These are phyloP conservation scores for Camelina neglecta DNA, from an alignment of 345 rosid species.

Conservation along the genomic window DNA sequence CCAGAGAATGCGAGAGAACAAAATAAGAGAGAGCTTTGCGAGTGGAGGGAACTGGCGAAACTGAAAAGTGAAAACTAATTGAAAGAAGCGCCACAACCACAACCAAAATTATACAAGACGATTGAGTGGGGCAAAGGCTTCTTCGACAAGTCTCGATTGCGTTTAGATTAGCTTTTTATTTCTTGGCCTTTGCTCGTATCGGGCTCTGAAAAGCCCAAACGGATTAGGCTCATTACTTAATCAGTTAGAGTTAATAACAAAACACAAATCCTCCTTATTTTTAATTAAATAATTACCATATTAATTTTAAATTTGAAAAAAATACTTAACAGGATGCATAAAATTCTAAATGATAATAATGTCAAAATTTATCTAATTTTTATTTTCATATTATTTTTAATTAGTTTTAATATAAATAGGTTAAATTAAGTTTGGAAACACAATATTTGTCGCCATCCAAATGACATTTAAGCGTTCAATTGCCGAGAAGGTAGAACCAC, in stretches of 20 bases:
- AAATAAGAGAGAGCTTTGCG: neutral
- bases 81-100: slow-evolving; percentile 35
- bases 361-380: neutral
- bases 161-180: neutral
- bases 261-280: neutral
- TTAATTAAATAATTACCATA: neutral
- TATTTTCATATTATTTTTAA: neutral
- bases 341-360: neutral
- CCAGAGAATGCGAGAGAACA: slow-evolving; percentile 6
- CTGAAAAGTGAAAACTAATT: slow-evolving; percentile 34
- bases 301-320: neutral
- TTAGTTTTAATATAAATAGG: neutral
- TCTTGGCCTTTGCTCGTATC: neutral
- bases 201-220: neutral
- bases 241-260: neutral
- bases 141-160: slow-evolving; percentile 35
- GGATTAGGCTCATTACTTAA: neutral
- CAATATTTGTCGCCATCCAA: neutral
- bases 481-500: neutral
- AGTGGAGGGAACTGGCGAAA: slow-evolving; percentile 51
- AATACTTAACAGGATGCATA: neutral
- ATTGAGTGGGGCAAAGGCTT: slow-evolving; percentile 30
- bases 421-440: neutral
- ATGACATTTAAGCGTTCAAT: neutral
- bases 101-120: neutral